Evolutionary conservation across 192 early-diverging fungal genomes (phyloP), one percentile per base, ranked within the genome.

Genomic region (Coemansia sp.): DNA sequence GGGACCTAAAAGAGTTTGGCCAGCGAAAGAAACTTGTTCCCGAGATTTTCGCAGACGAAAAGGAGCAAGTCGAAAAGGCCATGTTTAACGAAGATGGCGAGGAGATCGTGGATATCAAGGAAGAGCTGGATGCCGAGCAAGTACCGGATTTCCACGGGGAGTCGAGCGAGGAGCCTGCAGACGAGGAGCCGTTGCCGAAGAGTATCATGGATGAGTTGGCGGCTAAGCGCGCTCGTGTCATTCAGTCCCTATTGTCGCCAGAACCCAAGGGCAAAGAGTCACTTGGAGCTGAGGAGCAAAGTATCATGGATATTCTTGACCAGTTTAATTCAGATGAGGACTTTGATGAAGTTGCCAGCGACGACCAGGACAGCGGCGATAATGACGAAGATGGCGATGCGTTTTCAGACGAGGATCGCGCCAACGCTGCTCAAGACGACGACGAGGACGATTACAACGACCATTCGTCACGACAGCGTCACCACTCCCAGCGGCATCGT

Each of bases 371-470:
- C 13, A 44, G 50, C n/a, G 54, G 50, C 33, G 62, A 59, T 17
- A 14, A 33, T 0, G 68, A 63, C 4, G 65, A 70, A 27, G 77
- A 65, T 19, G 64, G 71, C 29, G 77, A 77, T 41, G 79, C 64
- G 44, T 77, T 74, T 51, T 77, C 74, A 0, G 74, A 82, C 66
- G 79, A 82, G 29, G 79, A 77, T 19, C 75, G 68, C 36, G 60
- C 61, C 3, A 67, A 74, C 24, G 75, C 72, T 11, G 74, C 68
- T 16, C 65, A 57, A 13, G 77, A 79, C 45, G 81, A 83, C 42
- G 77, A 83, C 37, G 81, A 83, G 4, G 81, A 83, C 62, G 81
- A 78, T 53, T 78, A 62, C 40, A 78, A 83, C 57, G 70, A 74
- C 19, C 31, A 56, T 34, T 13, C 31, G 17, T 33, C 31, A 16